Base-by-base conservation (phyloP, 768 basidiomycete species). In the Rhodosporidiobolus odoratus region DNA sequence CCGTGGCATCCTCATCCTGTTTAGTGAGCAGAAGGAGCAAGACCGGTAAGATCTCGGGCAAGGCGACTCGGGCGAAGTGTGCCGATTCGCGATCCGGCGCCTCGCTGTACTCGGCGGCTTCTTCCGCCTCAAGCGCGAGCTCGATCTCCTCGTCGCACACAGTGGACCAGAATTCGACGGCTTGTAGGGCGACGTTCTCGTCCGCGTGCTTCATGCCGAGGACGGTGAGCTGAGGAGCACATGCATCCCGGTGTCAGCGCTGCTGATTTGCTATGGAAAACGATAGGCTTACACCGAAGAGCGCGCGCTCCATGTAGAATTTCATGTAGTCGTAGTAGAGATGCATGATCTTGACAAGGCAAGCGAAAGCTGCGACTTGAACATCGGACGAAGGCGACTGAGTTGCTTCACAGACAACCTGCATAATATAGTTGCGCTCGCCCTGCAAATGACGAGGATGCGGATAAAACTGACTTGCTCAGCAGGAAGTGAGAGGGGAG, bases 341-440 rank as follows among this genome's bases (percentile, higher is more conserved):
- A 66, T 89, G 88, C 96, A 99, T 98, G 78, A 97, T 96, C 77
- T 88, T 86, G 38, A 98, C 95, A 21, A 99, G 83, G 81, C 90
- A 92, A 79, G 96, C 93, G 77, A 96, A 99, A 8, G 96, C 89
- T 38, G 88, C 91, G n/a, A 96, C 89, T 82, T 98, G 95, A 43
- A 98, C 93, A 43, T 84, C 80, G 4, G 89, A 86, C 3, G 87
- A 81, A 1, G 84, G 69, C 75, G 88, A 93, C 80, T 98, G 96
- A 0, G 96, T 98, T 0, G 95, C 95, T 78, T 98, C 96, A 79
- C 96, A 99, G 25, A 98, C 91, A 52, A 98, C 93, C 82, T 99
- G 96, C 96, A 99, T 99, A 80, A 99, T 98, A 82, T 96, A 98
- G 81, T 98, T 99, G 58, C 96, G 87, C 80, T 99, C 96, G 75